Evolutionary conservation across 257 asterid species (phyloP).

Genomic region (Paraleonurus japonicus): DNA sequence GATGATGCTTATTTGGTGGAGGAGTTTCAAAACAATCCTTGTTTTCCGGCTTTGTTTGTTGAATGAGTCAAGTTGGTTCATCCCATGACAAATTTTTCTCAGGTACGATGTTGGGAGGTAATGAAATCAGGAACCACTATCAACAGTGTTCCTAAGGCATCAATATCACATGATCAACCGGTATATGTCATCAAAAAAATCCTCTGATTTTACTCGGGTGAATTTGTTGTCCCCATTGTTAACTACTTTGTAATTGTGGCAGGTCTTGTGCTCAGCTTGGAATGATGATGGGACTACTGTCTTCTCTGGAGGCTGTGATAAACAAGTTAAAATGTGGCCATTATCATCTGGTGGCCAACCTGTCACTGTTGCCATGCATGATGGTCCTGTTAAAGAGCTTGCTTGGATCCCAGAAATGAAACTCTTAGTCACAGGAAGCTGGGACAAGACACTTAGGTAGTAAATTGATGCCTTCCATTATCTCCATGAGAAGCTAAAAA

Average conservation of each 20-base stretch:
- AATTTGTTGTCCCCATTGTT: conserved; percentile 10
- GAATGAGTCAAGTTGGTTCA: conserved; percentile 17
- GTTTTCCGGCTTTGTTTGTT: conserved; percentile 15
- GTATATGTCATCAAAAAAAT: conserved; percentile 30
- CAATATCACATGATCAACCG: conserved; percentile 88
- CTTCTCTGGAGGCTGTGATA: conserved; percentile 99
- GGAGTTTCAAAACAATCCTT: neutral
- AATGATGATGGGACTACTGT: conserved; percentile 96
- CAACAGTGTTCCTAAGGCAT: conserved; percentile 71
- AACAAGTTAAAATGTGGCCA: conserved; percentile 99
- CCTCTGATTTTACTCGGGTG: neutral
- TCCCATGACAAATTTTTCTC: conserved; percentile 18
- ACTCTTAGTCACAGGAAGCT: conserved; percentile 86
- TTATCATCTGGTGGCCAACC: conserved; percentile 72
- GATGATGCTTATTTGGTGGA: conserved; percentile 4
- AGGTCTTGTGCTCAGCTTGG: conserved; percentile 96
- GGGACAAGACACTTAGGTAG: conserved; percentile 93
- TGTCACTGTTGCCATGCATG: conserved; percentile 90
- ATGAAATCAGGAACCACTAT: conserved; percentile 56
- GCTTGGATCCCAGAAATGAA: conserved; percentile 96
- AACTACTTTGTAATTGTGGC: conserved; percentile 27
- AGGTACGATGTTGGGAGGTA: conserved; percentile 99
- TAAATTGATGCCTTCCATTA: conserved; percentile 6
- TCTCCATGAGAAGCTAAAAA: conserved; percentile 3
- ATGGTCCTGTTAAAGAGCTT: conserved; percentile 87